Base-by-base conservation (phyloP, 495 filamentous ascomycete genomes). In the Penicillium bialowiezense region DNA sequence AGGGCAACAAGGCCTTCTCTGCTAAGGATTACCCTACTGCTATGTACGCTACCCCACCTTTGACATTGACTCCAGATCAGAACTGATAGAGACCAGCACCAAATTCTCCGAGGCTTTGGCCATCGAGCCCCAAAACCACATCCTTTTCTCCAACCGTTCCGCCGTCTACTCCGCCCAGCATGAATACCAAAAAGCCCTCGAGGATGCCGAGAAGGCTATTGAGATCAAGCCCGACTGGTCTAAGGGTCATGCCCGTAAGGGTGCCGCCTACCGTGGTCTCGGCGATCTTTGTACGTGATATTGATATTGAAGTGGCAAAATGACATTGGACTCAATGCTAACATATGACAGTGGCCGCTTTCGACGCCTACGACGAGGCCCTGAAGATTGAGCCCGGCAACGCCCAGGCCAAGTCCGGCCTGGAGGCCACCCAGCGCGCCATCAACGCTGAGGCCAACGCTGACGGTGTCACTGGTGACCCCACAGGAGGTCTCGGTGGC, bases 181-280 rank as follows among this genome's bases (percentile, higher is more conserved):
- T 55, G 83, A 96, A 32, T 98, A 87, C 74, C 75, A 86, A 54
- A 80, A 84, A 52, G 93, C 93, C 15, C 72, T 97, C 14, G 77
- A 86, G 44, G 93, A 98, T 80, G 93, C 95, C 42, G 84, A 86
- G 60, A 96, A 96, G 78, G 89, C 89, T 0, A 91, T 84, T 41
- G 81, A 93, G 75, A 73, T 97, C 66, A 97, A 97, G 77, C 88
- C 93, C 12, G 92, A 97, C 75, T 98, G 95, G 95, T 87, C 90
- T 28, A 96, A 97, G 71, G 95, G 93, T 59, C 93, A 90, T 82
- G 82, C 84, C 36, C 84, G 93, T 39, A 97, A 96, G 73, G 93
- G 90, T 31, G 86, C 92, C 37, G 93, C 93, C 42, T 75, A 89
- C 21, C 93, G 93, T 68, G 93, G 93, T 9, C 71, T 83, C 40